These are phyloP conservation scores for Senna tora DNA, from an alignment of 306 rosid genomes.

Conservation along the genomic window DNA sequence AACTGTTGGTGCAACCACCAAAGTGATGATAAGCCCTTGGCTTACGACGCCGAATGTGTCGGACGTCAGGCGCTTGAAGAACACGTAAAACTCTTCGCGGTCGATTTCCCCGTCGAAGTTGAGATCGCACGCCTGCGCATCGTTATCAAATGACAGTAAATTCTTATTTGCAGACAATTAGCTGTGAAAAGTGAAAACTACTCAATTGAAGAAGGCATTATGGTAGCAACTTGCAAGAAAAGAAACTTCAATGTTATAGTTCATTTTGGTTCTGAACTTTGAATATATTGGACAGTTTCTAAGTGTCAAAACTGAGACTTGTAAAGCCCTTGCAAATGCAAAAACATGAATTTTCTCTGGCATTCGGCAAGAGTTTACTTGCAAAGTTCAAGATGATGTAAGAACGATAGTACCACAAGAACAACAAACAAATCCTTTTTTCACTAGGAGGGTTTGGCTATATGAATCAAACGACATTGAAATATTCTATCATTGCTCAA, in stretches of 20 bases:
- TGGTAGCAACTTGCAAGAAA: too few relatives aligned
- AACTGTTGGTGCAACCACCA: slow-evolving; percentile 79
- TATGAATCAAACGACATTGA: too few relatives aligned
- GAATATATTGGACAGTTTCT: neutral
- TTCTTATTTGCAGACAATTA: slow-evolving; percentile 16
- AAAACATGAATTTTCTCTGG: neutral
- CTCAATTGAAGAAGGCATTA: neutral
- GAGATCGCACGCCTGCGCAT: slow-evolving; percentile 61
- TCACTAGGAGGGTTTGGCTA: too few relatives aligned
- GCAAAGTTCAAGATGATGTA: neutral
- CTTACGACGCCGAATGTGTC: slow-evolving; percentile 59
- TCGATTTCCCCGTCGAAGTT: slow-evolving; percentile 63
- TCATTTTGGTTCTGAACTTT: neutral
- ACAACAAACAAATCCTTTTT: too few relatives aligned
- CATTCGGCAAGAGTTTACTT: neutral
- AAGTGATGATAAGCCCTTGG: slow-evolving; percentile 67
- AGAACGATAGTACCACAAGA: neutral
- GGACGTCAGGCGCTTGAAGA: slow-evolving; percentile 61
- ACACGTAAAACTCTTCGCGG: slow-evolving; percentile 58
- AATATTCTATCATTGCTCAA: neutral
- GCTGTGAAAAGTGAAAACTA: neutral
- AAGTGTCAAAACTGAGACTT: too few relatives aligned
- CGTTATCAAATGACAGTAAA: slow-evolving; percentile 15
- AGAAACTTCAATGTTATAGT: neutral
- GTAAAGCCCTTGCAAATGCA: too few relatives aligned